Conservation (phyloP, 805 yeast species). For the Nakazawaea ishiwadae region DNA sequence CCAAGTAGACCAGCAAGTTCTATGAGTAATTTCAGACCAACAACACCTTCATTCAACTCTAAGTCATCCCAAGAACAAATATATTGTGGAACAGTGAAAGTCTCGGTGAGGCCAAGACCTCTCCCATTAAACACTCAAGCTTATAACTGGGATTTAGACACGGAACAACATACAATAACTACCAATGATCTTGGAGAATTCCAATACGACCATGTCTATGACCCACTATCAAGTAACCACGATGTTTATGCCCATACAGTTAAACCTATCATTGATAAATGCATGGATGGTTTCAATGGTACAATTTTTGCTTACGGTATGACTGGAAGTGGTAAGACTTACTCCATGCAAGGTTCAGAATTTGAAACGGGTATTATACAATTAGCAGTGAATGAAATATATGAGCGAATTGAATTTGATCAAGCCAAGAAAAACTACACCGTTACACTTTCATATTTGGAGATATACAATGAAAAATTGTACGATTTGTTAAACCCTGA, state of each 20-base stretch:
- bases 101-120: constrained; percentile 77
- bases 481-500: constrained; percentile 60
- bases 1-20: constrained; percentile 15
- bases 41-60: constrained; percentile 11
- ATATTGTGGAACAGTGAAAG: constrained; percentile 70
- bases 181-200: constrained; percentile 59
- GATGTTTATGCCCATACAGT: constrained; percentile 60
- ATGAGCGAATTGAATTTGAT: constrained; percentile 35
- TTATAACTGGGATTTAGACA: constrained; percentile 42
- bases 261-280: constrained; percentile 46
- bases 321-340: constrained; percentile 93
- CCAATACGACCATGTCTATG: constrained; percentile 75
- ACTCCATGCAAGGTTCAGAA: constrained; percentile 73
- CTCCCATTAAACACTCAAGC: constrained; percentile 18
- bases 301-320: constrained; percentile 92
- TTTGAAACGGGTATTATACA: constrained; percentile 69
- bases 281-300: constrained; percentile 74
- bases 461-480: constrained; percentile 85
- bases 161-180: constrained; percentile 33
- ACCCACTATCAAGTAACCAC: constrained; percentile 45
- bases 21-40: constrained; percentile 13
- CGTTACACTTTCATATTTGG: constrained; percentile 69
- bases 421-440: constrained; percentile 29
- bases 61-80: constrained; percentile 13
- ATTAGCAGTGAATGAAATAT: constrained; percentile 58